Conservation (phyloP, 495 filamentous ascomycete species). For the Penicillium bovifimosum region DNA sequence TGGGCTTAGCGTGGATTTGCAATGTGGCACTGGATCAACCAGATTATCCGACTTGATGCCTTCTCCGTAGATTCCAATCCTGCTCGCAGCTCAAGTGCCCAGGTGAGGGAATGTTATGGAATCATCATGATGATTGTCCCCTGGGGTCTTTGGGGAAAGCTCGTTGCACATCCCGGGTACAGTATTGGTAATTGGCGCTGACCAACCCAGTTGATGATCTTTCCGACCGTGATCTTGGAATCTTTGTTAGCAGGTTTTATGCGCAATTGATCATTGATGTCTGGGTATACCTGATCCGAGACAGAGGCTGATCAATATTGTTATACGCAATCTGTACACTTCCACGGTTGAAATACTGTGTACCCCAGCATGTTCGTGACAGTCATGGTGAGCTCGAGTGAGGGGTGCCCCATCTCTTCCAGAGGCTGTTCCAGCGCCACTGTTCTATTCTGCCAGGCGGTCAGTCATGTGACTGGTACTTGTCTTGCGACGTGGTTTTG, state of each 20-base stretch:
- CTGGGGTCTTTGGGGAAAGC: background rate
- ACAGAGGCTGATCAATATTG: too few relatives aligned
- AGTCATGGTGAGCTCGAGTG: too few relatives aligned
- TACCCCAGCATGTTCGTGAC: too few relatives aligned
- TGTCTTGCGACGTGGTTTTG: too few relatives aligned
- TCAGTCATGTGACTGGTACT: background rate
- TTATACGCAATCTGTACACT: too few relatives aligned
- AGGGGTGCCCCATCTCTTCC: too few relatives aligned
- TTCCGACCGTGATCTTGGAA: background rate
- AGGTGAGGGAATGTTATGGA: background rate
- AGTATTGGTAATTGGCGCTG: conserved; percentile 11
- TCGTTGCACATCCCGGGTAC: background rate
- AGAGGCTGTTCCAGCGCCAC: too few relatives aligned
- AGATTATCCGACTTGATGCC: background rate
- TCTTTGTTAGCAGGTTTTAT: conserved; percentile 12
- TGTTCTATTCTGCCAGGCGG: too few relatives aligned
- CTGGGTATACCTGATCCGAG: background rate
- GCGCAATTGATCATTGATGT: background rate
- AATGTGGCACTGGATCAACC: background rate
- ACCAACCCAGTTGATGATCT: conserved; percentile 10
- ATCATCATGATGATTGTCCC: background rate
- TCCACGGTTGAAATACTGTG: too few relatives aligned
- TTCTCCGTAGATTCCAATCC: background rate
- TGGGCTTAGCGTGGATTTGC: too few relatives aligned
- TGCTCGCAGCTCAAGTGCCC: background rate